Evolutionary conservation across 1,284 basidiomycete species (phyloP), one percentile per base, ranked within the genome.

Genomic region (Phellopilus nigrolimitatus): DNA sequence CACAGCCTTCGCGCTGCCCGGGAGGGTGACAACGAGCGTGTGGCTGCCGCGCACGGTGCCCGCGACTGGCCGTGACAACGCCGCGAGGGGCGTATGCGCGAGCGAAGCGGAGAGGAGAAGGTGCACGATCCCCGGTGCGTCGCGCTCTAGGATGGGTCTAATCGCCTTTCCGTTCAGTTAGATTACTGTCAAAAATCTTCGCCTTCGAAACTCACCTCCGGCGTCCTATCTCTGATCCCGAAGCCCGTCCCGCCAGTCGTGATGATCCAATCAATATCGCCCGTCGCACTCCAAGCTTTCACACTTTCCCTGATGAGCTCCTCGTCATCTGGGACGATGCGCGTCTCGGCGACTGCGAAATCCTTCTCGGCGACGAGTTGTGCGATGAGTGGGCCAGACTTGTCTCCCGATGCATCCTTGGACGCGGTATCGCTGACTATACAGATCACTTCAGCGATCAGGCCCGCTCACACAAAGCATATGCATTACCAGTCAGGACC

Each of bases 161-260:
- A 94, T 73, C 0, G 89, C 88, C 88, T 89, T 57, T 19, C 39
- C n/a, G 34, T 45, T 27, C 22, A 21, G 28, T 15, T 17, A 17
- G 13, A 9, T 9, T 30, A n/a, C 22, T 28, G 7, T 13, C 17
- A 15, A 31, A 31, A 21, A 22, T 27, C 10, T 38, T 37, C 7
- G 31, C 31, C 9, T 9, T 6, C 3, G 10, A 9, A 10, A 40
- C 59, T 42, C 59, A 88, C 90, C 74, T 94, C 89, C 34, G 90
- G 91, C 4, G 91, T 94, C 33, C 72, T 68, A 66, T 94, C 91
- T 53, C 85, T 71, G 28, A 77, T 70, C 2, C 90, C 87, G 61
- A 93, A 91, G 3, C 91, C 91, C 0, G 91, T 95, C 1, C 91
- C 91, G 8, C 91, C 91, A 0, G 86, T 88, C 3, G 89, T 90